Evolutionary conservation across 2,329 filamentous ascomycete genomes (phyloP).

Genomic region (Ophiocordyceps robertsii): DNA sequence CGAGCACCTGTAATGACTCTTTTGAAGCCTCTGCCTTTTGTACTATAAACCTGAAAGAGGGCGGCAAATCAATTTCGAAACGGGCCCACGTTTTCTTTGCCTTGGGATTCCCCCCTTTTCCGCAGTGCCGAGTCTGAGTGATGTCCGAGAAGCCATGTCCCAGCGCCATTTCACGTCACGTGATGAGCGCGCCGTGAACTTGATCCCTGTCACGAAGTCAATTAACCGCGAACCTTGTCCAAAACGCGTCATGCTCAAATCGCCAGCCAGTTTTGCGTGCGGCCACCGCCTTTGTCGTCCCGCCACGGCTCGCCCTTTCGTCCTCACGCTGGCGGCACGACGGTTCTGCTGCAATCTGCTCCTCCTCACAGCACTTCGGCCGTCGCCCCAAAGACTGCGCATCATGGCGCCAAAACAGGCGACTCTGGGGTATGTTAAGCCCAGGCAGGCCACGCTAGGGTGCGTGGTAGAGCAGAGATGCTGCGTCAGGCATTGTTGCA

Average conservation of each 20-base stretch:
- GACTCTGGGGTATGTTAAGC: constrained; percentile 77
- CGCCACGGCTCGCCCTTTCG: constrained; percentile 3
- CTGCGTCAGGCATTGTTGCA: neutral
- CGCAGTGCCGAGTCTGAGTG: too few relatives aligned
- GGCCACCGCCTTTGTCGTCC: constrained; percentile 7
- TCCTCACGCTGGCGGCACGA: constrained; percentile 4
- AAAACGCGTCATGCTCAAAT: constrained; percentile 19
- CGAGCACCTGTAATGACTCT: constrained; percentile 17
- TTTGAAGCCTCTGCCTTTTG: constrained; percentile 13
- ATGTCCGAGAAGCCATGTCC: too few relatives aligned
- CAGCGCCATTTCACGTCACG: constrained; percentile 6
- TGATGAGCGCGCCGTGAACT: constrained; percentile 12
- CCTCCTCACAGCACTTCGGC: constrained; percentile 2
- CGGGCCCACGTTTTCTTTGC: neutral
- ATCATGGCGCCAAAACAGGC: constrained; percentile 54
- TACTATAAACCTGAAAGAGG: constrained; percentile 12
- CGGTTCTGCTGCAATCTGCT: constrained; percentile 3
- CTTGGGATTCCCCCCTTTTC: too few relatives aligned
- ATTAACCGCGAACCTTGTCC: constrained; percentile 24
- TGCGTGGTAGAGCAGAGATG: constrained; percentile 26
- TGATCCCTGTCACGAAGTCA: constrained; percentile 10
- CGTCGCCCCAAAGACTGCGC: constrained; percentile 4
- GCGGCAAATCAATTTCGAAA: constrained; percentile 7
- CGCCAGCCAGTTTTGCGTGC: constrained; percentile 7
- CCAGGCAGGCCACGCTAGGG: constrained; percentile 61